Base-by-base conservation (phyloP, 441 rosid genomes). In the Corymbia citriodora region DNA sequence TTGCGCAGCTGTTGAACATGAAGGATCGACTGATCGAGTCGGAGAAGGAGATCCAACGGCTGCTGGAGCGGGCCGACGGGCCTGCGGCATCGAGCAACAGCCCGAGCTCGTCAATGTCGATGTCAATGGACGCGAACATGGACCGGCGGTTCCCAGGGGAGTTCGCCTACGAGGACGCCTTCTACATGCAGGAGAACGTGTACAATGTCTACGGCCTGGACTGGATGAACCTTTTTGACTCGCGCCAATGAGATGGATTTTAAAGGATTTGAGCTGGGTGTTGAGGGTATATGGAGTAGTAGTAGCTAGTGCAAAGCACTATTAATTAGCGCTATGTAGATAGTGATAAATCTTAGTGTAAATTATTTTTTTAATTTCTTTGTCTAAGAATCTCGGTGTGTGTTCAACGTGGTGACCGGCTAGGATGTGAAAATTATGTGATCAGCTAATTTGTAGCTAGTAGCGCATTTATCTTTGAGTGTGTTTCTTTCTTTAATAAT, bases 1-100 rank as follows among this genome's bases (percentile, higher is more conserved):
- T 55, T 4, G 55, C 79, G 55, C 91, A 97, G 99, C 94, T 97
- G 23, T 33, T 95, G 40, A 92, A 92, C 89, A 96, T 97, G 27
- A 95, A 94, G 49, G 97, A 94, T 29, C 93, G 96, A 50, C 96
- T 97, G 10, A 65, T 59, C 6, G 96, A 94, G 45, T 93, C 97
- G 23, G 92, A 93, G 88, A 96, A 93, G 57, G 97, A 96, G 79
- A 94, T 95, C 21, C 96, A 95, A 63, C 91, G 93, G 90, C 50
- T 95, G 89, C 90, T 95, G 23, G 96, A 95, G 89, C 91, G 93
- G 14, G 91, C 74, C 2, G 97, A 94, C 54, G 95, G 92, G 61
- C 92, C 91, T 40, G 50, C 17, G 17, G 85, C 85, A 3, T 95
- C 96, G 2, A 93, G 93, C 89, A 94, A 94, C 52, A 95, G 96